Conservation (phyloP, 805 yeast species). For the Lipomyces spencermartinsiae region DNA sequence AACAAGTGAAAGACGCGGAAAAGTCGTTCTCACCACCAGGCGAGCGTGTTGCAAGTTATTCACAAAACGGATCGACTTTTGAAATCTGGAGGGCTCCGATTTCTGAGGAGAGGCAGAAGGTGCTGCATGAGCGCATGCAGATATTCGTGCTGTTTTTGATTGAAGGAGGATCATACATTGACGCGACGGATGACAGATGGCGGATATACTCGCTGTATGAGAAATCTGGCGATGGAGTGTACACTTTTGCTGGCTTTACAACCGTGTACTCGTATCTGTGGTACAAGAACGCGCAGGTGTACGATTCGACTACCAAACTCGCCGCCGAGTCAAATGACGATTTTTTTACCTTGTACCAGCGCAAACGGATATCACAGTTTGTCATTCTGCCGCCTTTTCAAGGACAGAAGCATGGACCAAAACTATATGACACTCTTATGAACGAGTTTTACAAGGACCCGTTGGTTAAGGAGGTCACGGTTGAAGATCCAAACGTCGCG, state of each 20-base stretch:
- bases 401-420: slow-evolving; percentile 70
- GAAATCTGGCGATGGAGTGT: slow-evolving; percentile 35
- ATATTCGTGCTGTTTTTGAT: slow-evolving; percentile 82
- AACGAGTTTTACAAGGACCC: slow-evolving; percentile 61
- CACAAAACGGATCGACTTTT: slow-evolving; percentile 50
- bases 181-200: slow-evolving; percentile 78
- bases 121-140: slow-evolving; percentile 72
- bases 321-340: slow-evolving; percentile 23
- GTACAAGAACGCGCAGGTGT: slow-evolving; percentile 60
- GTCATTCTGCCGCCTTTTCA: slow-evolving; percentile 85
- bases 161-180: slow-evolving; percentile 93
- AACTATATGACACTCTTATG: slow-evolving; percentile 62
- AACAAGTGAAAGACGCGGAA: slow-evolving; percentile 12
- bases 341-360: slow-evolving; percentile 39
- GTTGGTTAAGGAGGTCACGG: slow-evolving; percentile 71
- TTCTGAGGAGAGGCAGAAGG: slow-evolving; percentile 51
- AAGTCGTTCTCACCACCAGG: slow-evolving; percentile 38
- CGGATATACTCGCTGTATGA: slow-evolving; percentile 66
- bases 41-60: slow-evolving; percentile 47
- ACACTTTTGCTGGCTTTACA: slow-evolving; percentile 72
- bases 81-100: slow-evolving; percentile 60
- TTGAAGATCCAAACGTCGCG: slow-evolving; percentile 92
- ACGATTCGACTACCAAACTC: slow-evolving; percentile 50
- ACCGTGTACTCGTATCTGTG: slow-evolving; percentile 87
- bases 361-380: slow-evolving; percentile 88